phyloP scores from a whole-genome alignment of 2,329 filamentous ascomycete species.

The Blastomyces silverae region DNA sequence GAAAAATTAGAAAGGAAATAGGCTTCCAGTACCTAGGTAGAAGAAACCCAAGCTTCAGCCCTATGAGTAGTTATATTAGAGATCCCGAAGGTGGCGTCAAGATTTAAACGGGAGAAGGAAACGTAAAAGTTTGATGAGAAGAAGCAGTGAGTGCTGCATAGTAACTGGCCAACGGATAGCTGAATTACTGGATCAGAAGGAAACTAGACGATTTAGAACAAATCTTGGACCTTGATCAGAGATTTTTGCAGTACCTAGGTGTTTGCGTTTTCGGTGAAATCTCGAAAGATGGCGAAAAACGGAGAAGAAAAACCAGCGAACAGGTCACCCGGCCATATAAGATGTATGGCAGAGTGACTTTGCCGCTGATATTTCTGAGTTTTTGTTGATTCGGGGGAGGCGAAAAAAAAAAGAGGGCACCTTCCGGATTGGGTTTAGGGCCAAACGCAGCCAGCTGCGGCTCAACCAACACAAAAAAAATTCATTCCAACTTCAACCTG shows the following conservation, averaged over 20 bases:
- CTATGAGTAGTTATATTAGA: not conserved
- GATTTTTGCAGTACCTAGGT: not conserved
- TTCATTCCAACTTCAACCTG: not conserved
- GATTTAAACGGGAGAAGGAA: no score
- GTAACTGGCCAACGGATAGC: not conserved
- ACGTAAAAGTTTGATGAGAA: not conserved
- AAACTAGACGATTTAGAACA: not conserved
- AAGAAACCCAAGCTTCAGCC: not conserved
- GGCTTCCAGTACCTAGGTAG: not conserved
- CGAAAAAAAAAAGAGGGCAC: not conserved
- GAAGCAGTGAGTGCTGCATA: not conserved
- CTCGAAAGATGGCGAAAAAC: slow-evolving; percentile 4
- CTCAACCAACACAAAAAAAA: slow-evolving; percentile 2
- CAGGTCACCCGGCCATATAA: not conserved
- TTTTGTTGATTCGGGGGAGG: not conserved
- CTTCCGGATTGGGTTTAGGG: slow-evolving; percentile 1
- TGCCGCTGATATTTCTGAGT: not conserved
- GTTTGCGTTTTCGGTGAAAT: not conserved
- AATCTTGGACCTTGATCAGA: not conserved
- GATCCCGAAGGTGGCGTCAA: not conserved
- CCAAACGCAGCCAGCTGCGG: not conserved
- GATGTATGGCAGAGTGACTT: not conserved
- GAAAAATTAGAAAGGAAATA: no score
- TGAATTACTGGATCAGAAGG: not conserved
- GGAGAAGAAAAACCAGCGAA: not conserved